Evolutionary conservation across 768 basidiomycete genomes (phyloP).

Genomic region (Tylopilus cervinicoccineus): DNA sequence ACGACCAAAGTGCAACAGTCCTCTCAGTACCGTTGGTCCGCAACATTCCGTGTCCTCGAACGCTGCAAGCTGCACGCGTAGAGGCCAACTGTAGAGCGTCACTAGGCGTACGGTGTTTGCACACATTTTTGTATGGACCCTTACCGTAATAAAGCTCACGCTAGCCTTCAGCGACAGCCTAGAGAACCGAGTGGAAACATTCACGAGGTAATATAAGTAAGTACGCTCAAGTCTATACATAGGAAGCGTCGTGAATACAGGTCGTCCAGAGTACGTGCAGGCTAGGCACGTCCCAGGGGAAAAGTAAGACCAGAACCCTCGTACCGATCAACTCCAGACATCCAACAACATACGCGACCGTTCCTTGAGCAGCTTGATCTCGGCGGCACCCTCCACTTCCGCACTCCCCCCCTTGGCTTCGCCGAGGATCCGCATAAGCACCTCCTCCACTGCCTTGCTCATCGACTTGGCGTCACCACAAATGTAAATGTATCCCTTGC

Average conservation of each 20-base stretch:
- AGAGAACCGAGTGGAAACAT: background rate
- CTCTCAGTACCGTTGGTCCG: constrained; percentile 6
- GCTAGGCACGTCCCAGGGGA: background rate
- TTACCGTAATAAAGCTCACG: too few relatives aligned
- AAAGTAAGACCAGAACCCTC: background rate
- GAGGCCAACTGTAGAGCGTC: background rate
- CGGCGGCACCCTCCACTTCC: constrained; percentile 85
- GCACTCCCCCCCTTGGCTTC: constrained; percentile 91
- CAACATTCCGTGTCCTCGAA: constrained; percentile 16
- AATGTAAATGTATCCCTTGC: constrained; percentile 96
- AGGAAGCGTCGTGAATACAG: constrained; percentile 11
- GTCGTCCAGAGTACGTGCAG: constrained; percentile 1
- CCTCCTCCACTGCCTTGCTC: constrained; percentile 93
- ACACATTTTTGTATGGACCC: too few relatives aligned
- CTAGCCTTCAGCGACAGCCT: background rate
- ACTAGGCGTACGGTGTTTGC: too few relatives aligned
- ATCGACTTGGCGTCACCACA: constrained; percentile 97
- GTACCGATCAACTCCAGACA: constrained; percentile 74
- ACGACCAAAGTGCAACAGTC: constrained; percentile 4
- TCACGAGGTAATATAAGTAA: constrained; percentile 8
- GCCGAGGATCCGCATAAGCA: constrained; percentile 76
- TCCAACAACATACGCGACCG: constrained; percentile 82
- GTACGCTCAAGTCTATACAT: constrained; percentile 16
- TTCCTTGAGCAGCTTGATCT: constrained; percentile 94
- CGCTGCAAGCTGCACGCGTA: background rate